phyloP scores from a whole-genome alignment of 768 basidiomycete species.

The Postia placenta region DNA sequence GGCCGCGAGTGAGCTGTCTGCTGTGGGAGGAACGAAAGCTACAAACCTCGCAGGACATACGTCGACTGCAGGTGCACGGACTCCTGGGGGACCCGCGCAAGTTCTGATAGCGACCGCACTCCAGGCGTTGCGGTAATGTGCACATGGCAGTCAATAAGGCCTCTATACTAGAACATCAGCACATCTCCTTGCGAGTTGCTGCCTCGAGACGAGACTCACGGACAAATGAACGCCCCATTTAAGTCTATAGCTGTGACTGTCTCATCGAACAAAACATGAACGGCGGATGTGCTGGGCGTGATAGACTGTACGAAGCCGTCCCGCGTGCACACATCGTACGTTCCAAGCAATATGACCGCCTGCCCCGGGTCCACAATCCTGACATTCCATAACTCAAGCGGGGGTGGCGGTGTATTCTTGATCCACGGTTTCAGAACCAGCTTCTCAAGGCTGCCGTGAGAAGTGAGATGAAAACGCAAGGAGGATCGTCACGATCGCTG shows the following conservation, averaged over 20 bases:
- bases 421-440: slow-evolving; percentile 33
- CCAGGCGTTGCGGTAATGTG: slow-evolving; percentile 38
- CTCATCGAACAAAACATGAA: slow-evolving; percentile 3
- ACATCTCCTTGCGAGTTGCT: not conserved
- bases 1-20: not conserved
- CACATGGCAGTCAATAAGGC: slow-evolving; percentile 40
- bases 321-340: slow-evolving; percentile 23
- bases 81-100: slow-evolving; percentile 26
- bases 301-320: slow-evolving; percentile 25
- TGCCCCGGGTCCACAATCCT: slow-evolving; percentile 27
- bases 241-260: slow-evolving; percentile 23
- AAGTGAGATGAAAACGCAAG: too few species aligned
- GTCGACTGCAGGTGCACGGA: slow-evolving; percentile 30
- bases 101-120: slow-evolving; percentile 30
- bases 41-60: slow-evolving; percentile 30
- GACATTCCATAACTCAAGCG: slow-evolving; percentile 27
- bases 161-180: slow-evolving; percentile 15
- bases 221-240: slow-evolving; percentile 32
- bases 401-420: slow-evolving; percentile 10
- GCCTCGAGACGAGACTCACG: slow-evolving; percentile 18
- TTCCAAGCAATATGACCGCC: slow-evolving; percentile 19
- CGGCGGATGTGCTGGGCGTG: not conserved
- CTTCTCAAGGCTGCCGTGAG: slow-evolving; percentile 20
- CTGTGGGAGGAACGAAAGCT: too few species aligned
- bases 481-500: not conserved